These are phyloP conservation scores for Candida ulmi DNA, from an alignment of 805 yeast genomes.

Conservation along the genomic window DNA sequence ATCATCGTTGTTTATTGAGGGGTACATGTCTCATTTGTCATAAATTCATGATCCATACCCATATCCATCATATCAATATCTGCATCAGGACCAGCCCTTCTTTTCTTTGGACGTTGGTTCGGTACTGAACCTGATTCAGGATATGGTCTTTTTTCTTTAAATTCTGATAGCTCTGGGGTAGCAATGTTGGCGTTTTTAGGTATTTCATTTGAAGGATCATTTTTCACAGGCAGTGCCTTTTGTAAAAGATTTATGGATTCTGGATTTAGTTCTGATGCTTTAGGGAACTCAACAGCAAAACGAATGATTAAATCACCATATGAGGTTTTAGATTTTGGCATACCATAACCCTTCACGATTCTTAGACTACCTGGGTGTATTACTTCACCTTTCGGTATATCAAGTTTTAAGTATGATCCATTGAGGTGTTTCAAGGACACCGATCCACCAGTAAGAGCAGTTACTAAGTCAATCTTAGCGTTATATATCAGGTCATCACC, in stretches of 20 bases:
- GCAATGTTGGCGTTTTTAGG: constrained; percentile 64
- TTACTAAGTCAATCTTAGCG: constrained; percentile 42
- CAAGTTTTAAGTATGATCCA: constrained; percentile 32
- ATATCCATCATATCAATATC: neutral
- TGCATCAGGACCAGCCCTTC: constrained; percentile 6
- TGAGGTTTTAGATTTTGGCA: constrained; percentile 40
- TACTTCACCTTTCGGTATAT: constrained; percentile 45
- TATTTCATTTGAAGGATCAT: constrained; percentile 34
- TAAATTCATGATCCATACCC: no score
- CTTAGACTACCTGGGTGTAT: constrained; percentile 44
- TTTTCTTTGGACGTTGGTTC: neutral
- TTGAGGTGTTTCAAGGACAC: constrained; percentile 33
- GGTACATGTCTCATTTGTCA: no score
- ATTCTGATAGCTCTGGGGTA: constrained; percentile 32
- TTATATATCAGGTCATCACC: constrained; percentile 40
- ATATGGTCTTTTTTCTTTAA: neutral
- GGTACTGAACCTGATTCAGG: no score
- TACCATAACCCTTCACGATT: constrained; percentile 47
- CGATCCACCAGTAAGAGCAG: constrained; percentile 55
- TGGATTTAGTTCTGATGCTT: constrained; percentile 57
- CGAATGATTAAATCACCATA: constrained; percentile 54
- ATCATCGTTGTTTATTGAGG: no score
- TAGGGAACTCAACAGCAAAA: constrained; percentile 57
- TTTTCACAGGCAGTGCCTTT: constrained; percentile 70
- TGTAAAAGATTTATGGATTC: constrained; percentile 67